These are phyloP conservation scores for Zymoseptoria tritici DNA, from an alignment of 2,329 filamentous ascomycete species.

Conservation along the genomic window DNA sequence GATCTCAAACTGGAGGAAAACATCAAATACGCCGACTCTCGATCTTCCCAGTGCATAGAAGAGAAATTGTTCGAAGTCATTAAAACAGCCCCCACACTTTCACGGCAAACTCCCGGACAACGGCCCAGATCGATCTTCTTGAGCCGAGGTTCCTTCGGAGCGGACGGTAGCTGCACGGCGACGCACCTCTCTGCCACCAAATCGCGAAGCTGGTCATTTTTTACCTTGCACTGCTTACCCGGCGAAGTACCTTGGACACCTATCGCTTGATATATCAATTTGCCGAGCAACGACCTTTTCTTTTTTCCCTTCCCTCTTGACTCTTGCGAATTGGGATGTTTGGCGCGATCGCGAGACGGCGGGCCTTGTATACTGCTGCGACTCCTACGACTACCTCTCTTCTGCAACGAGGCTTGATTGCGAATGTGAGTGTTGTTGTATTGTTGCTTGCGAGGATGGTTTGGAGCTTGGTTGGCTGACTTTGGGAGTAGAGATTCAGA, in stretches of 20 bases:
- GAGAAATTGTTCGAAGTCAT: background rate
- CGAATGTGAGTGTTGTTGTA: slow-evolving; percentile 11
- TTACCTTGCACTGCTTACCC: background rate
- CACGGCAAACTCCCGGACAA: background rate
- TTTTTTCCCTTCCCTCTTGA: background rate
- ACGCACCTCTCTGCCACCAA: background rate
- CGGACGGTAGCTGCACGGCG: background rate
- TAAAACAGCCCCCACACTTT: background rate
- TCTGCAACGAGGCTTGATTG: slow-evolving; percentile 19
- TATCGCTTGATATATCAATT: background rate
- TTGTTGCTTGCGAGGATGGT: background rate
- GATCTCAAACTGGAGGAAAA: no score
- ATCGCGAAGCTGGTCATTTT: background rate
- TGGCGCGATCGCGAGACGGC: slow-evolving; percentile 18
- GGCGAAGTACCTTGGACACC: background rate
- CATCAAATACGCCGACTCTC: no score
- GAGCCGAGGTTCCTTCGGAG: background rate
- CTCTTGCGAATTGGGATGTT: slow-evolving; percentile 20
- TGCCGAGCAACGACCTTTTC: background rate
- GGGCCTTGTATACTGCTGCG: slow-evolving; percentile 14
- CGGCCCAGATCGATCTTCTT: background rate
- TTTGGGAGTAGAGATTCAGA: slow-evolving; percentile 9
- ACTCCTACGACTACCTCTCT: slow-evolving; percentile 6
- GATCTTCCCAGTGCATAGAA: no score
- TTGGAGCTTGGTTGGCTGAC: background rate